These are phyloP conservation scores for Hymenoscyphus fraxineus DNA, from an alignment of 2,329 filamentous ascomycete genomes.

Conservation along the genomic window DNA sequence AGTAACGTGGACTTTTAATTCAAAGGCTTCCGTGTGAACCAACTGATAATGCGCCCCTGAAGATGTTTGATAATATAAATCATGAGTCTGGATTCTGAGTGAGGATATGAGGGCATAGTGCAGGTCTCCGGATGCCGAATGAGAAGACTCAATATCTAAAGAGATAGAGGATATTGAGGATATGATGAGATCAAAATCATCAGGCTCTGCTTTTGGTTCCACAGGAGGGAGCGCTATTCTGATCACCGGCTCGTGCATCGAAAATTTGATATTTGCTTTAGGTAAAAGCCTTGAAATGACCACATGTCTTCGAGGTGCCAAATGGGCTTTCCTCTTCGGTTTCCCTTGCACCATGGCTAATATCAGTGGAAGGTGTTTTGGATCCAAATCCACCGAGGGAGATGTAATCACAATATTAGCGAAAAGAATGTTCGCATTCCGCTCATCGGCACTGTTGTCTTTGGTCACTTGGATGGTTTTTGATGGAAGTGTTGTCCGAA, in stretches of 20 bases:
- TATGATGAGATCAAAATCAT: constrained; percentile 92
- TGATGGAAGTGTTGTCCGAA: constrained; percentile 90
- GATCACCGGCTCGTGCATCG: constrained; percentile 92
- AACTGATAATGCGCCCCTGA: constrained; percentile 80
- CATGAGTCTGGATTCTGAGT: constrained; percentile 78
- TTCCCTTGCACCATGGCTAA: constrained; percentile 68
- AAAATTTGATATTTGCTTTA: constrained; percentile 91
- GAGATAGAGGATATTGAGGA: constrained; percentile 93
- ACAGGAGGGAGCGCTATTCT: constrained; percentile 84
- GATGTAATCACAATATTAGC: constrained; percentile 96
- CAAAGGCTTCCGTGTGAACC: constrained; percentile 80
- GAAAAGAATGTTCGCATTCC: constrained; percentile 93
- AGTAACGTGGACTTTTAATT: constrained; percentile 79
- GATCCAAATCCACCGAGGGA: constrained; percentile 88
- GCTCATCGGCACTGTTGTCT: constrained; percentile 70
- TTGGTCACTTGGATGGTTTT: constrained; percentile 82
- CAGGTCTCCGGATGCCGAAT: constrained; percentile 75
- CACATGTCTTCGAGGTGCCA: constrained; percentile 53
- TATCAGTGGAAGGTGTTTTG: constrained; percentile 83
- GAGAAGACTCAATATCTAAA: constrained; percentile 91
- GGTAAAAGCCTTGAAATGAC: constrained; percentile 88
- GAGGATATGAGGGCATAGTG: constrained; percentile 85
- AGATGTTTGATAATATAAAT: constrained; percentile 91
- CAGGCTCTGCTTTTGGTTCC: constrained; percentile 57
- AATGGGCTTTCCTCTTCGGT: constrained; percentile 40